These are phyloP conservation scores for Pyrenophora teres DNA, from an alignment of 2,329 filamentous ascomycete genomes.

Conservation along the genomic window DNA sequence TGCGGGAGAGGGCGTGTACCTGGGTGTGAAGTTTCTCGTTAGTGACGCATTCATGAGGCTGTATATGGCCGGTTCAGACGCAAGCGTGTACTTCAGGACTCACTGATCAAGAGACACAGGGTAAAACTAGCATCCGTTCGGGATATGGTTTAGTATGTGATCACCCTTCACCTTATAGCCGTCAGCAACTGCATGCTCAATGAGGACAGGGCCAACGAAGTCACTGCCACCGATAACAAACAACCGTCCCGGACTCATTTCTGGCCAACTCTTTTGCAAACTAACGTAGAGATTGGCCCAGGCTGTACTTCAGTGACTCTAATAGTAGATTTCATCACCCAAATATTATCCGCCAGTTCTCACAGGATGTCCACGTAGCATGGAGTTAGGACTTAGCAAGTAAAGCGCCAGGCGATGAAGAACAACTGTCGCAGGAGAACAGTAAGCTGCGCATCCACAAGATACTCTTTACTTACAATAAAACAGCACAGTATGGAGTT, in stretches of 20 bases:
- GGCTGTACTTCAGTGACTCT: not conserved
- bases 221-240: conserved; percentile 25
- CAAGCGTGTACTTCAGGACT: not conserved
- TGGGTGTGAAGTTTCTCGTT: not conserved
- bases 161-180: conserved; percentile 45
- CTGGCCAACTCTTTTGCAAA: not conserved
- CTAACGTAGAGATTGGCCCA: not conserved
- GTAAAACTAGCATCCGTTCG: not conserved
- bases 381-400: too few relatives aligned
- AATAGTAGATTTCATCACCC: too few relatives aligned
- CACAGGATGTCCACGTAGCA: too few relatives aligned
- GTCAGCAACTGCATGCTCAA: conserved; percentile 42
- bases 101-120: not conserved
- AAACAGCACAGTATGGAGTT: not conserved
- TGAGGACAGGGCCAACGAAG: conserved; percentile 29
- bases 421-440: not conserved
- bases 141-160: not conserved
- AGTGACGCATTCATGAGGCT: not conserved
- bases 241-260: conserved; percentile 9
- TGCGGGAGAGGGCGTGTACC: conserved; percentile 48
- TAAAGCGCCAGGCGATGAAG: too few relatives aligned
- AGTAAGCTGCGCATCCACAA: not conserved
- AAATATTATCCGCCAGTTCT: too few relatives aligned
- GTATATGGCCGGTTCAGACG: not conserved
- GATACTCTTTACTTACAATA: not conserved